Base-by-base conservation (phyloP, 2,329 filamentous ascomycete species). In the Thelonectria olida region DNA sequence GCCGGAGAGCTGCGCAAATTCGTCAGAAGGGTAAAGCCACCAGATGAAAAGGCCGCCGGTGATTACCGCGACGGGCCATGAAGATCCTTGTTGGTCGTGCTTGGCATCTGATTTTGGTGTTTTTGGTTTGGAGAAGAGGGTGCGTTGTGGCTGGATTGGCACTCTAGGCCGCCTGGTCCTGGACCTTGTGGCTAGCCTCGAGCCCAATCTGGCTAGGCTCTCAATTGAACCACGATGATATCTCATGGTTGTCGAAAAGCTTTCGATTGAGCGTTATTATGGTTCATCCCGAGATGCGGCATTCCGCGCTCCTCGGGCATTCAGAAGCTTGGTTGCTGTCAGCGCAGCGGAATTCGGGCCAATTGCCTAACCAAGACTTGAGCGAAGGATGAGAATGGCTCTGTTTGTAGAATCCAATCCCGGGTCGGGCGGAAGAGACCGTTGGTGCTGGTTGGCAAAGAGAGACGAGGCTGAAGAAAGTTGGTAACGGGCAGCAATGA, bases 1-100 rank as follows among this genome's bases (percentile, higher is more conserved):
- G 27, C 57, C 48, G 13, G 76, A 77, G 31, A 80, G 72, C 60
- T 72, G 72, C 42, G 75, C 74, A 67, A 81, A 80, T 44, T 81
- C 79, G 34, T 80, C 77, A 41, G 78, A 75, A 48, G 80, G 80
- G 54, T 81, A 81, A 5, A 82, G 73, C 73, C 73, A 75, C 80
- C 80, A 82, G 44, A 78, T 72, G 50, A 80, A 75, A 28, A 81
- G 67, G n/a, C 74, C 74, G 42, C 73, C 72, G 23, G 76, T 72
- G 57, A 77, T 66, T 61, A 79, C 67, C 60, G 72, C 74, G 50
- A 72, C 67, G 9, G 76, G 72, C 36, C 75, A 66, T 54, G 70
- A 63, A 47, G 70, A 71, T 38, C 61, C 61, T 61, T 66, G 67
- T 61, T 67, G 65, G 45, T 59, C 54, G 54, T 68, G 54, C 54